phyloP scores from a whole-genome alignment of 2,329 filamentous ascomycete species.

The Claviceps paspali region DNA sequence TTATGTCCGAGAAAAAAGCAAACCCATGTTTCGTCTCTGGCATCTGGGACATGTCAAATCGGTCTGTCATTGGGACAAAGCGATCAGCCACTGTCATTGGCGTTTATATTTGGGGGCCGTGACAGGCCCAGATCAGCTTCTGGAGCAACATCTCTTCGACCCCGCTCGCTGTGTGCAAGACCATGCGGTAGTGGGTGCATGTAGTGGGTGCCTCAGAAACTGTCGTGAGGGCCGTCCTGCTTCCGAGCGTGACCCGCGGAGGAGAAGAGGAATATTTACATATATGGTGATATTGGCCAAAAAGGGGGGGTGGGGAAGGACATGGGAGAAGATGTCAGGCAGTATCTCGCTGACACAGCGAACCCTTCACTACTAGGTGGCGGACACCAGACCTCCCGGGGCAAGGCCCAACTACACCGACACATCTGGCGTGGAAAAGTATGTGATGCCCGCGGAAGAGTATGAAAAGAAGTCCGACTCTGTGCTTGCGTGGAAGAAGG shows the following conservation, averaged over 20 bases:
- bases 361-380: too few relatives aligned
- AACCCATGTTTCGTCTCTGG: neutral
- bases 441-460: conserved; percentile 68
- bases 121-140: neutral
- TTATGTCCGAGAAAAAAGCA: neutral
- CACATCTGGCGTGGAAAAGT: conserved; percentile 71
- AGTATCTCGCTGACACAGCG: conserved; percentile 13
- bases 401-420: conserved; percentile 71
- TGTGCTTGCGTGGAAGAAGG: conserved; percentile 88
- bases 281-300: neutral
- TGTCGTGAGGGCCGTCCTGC: too few relatives aligned
- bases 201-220: too few relatives aligned
- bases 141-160: neutral
- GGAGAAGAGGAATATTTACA: neutral
- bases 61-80: neutral
- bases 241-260: too few relatives aligned
- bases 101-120: neutral
- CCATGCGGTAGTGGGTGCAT: too few relatives aligned
- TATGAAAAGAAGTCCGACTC: conserved; percentile 80
- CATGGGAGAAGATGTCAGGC: neutral
- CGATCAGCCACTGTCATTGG: neutral
- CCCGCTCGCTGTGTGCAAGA: neutral
- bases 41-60: neutral
- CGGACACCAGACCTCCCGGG: conserved; percentile 61
- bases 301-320: neutral